Conservation (phyloP, 768 basidiomycete species). For the Podaxis sp. region DNA sequence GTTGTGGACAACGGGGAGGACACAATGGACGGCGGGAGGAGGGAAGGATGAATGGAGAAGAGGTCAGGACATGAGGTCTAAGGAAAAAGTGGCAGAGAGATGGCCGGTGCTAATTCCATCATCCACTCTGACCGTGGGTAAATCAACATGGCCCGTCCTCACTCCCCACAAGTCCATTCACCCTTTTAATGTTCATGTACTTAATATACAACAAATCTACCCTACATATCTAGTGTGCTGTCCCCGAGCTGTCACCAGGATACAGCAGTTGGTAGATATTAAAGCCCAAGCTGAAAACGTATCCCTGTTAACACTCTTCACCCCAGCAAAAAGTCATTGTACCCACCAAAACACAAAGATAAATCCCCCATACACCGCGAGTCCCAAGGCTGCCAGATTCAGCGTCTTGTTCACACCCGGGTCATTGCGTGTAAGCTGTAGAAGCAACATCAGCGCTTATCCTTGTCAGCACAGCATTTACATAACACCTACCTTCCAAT, state of each 20-base stretch:
- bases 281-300: constrained; percentile 57
- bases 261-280: constrained; percentile 68
- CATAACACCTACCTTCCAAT: constrained; percentile 70
- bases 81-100: constrained; percentile 17
- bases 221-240: constrained; percentile 12
- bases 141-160: constrained; percentile 17
- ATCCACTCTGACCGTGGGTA: constrained; percentile 33
- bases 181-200: background rate
- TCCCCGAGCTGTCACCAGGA: constrained; percentile 13
- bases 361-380: constrained; percentile 70
- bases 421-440: constrained; percentile 68
- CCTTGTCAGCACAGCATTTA: background rate
- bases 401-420: constrained; percentile 40
- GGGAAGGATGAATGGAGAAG: background rate
- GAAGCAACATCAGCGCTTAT: constrained; percentile 9
- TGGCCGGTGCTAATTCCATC: constrained; percentile 10
- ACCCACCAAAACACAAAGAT: constrained; percentile 89
- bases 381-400: constrained; percentile 57
- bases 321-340: background rate
- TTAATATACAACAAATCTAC: constrained; percentile 9
- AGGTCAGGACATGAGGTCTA: constrained; percentile 25
- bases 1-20: background rate
- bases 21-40: constrained; percentile 1
- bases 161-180: background rate
- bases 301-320: constrained; percentile 9